Conservation (phyloP, 768 basidiomycete genomes). For the Tulasnella sp. region DNA sequence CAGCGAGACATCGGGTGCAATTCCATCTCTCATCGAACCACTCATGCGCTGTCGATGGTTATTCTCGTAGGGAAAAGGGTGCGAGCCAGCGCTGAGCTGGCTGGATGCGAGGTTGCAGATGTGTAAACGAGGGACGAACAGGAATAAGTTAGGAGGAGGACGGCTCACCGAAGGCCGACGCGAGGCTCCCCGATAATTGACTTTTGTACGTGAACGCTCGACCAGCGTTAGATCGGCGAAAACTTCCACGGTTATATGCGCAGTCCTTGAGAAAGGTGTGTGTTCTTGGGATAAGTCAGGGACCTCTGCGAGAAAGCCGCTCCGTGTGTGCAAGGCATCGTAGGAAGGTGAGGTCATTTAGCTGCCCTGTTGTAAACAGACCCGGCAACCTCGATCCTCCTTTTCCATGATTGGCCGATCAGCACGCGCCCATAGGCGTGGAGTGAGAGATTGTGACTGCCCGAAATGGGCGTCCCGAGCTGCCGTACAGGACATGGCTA, state of each 20-base stretch:
- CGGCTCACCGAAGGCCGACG: not conserved
- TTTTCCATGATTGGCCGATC: not conserved
- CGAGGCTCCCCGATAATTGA: not conserved
- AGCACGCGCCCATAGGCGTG: not conserved
- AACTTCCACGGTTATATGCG: not conserved
- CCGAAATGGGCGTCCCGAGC: not conserved
- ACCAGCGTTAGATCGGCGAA: not conserved
- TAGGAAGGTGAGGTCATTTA: not conserved
- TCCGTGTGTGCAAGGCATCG: not conserved
- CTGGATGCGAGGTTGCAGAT: not conserved
- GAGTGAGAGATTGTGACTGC: not conserved
- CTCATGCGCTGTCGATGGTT: not conserved
- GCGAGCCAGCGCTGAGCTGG: not conserved
- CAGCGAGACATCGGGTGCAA: not conserved
- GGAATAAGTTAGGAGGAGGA: not conserved
- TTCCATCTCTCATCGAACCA: not conserved
- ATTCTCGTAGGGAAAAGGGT: not conserved
- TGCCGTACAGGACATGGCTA: not conserved
- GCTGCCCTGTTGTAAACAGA: not conserved
- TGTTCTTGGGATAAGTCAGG: not conserved
- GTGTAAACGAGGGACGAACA: not conserved
- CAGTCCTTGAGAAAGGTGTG: not conserved
- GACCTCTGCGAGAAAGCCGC: constrained; percentile 1
- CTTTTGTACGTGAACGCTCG: not conserved
- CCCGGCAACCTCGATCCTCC: not conserved